Percentiles rank a stretch among this genome's conserved stretches.
phyloP scores from a whole-genome alignment of 2,329 filamentous ascomycete genomes.

The Pseudogymnoascus sp. region DNA sequence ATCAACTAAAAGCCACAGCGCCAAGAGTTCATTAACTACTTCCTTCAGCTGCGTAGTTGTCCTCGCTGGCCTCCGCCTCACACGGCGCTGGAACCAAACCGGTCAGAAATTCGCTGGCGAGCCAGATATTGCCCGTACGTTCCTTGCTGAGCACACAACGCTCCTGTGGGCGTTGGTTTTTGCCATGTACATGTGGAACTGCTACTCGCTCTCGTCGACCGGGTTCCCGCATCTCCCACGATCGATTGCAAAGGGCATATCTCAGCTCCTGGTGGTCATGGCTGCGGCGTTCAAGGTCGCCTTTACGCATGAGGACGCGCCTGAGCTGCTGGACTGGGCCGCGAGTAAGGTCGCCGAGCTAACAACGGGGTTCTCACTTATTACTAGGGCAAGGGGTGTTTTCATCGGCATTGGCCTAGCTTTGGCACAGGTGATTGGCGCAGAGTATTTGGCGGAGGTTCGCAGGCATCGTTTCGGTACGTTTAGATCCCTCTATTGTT shows the following conservation, averaged over 20 bases:
- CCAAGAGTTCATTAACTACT: conserved; percentile 13
- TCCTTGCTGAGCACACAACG: conserved; percentile 54
- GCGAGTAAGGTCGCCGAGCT: conserved; percentile 23
- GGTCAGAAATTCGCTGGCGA: conserved; percentile 93
- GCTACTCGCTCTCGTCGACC: conserved; percentile 19
- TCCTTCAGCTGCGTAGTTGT: conserved; percentile 34
- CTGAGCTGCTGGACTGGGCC: conserved; percentile 57
- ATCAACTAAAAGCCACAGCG: conserved; percentile 17
- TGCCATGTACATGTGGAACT: conserved; percentile 53
- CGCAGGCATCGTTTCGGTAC: conserved; percentile 7
- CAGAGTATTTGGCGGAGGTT: conserved; percentile 30
- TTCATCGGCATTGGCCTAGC: conserved; percentile 36
- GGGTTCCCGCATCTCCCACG: conserved; percentile 23
- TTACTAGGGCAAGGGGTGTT: conserved; percentile 34
- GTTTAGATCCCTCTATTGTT: not conserved
- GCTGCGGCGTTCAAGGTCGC: conserved; percentile 81
- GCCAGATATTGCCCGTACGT: conserved; percentile 70
- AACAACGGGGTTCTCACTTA: conserved; percentile 20
- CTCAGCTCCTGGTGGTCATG: conserved; percentile 37
- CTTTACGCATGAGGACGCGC: conserved; percentile 80
- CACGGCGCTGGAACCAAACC: conserved; percentile 87
- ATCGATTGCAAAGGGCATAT: conserved; percentile 24
- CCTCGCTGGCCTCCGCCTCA: conserved; percentile 54
- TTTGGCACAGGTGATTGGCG: conserved; percentile 32
- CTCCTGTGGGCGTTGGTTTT: conserved; percentile 69